A percentile compares a stretch with the other conserved stretches of the same genome.
These are phyloP conservation scores for Heliamphora exappendiculata DNA, from an alignment of 148 eudicot genomes.

Conservation along the genomic window DNA sequence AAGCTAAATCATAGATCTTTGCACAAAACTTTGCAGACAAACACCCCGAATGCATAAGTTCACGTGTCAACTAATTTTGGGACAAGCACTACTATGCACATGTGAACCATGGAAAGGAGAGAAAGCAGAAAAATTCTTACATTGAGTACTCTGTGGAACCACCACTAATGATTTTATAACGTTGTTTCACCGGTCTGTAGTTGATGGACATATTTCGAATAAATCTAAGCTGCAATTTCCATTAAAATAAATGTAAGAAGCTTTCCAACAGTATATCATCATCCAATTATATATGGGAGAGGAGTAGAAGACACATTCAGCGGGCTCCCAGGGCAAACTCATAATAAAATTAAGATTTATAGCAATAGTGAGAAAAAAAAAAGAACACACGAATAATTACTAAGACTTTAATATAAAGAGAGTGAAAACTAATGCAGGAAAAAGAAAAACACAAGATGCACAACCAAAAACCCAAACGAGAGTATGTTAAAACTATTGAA, in stretches of 20 bases:
- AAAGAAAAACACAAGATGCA: background rate
- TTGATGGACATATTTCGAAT: slow-evolving; percentile 29
- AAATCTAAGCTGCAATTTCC: slow-evolving; percentile 30
- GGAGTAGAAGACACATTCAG: background rate
- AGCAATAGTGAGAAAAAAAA: background rate
- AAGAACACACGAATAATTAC: background rate
- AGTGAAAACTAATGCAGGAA: background rate
- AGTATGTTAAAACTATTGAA: too few species aligned
- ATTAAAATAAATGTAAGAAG: background rate
- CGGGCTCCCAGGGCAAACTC: background rate
- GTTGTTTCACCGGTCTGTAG: slow-evolving; percentile 18
- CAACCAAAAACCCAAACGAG: too few species aligned
- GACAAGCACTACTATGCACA: too few species aligned
- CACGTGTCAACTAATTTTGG: too few species aligned
- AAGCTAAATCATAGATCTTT: too few species aligned
- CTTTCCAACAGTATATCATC: background rate
- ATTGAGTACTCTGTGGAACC: slow-evolving; percentile 5
- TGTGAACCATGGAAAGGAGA: slow-evolving; percentile 4
- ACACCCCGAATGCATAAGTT: too few species aligned
- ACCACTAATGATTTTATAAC: slow-evolving; percentile 7
- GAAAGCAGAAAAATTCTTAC: slow-evolving; percentile 19
- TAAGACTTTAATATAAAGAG: background rate
- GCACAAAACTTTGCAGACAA: too few species aligned
- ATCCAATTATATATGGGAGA: background rate
- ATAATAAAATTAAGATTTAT: background rate